phyloP scores from a whole-genome alignment of 1,284 basidiomycete genomes.

The Chondrostereum purpureum region DNA sequence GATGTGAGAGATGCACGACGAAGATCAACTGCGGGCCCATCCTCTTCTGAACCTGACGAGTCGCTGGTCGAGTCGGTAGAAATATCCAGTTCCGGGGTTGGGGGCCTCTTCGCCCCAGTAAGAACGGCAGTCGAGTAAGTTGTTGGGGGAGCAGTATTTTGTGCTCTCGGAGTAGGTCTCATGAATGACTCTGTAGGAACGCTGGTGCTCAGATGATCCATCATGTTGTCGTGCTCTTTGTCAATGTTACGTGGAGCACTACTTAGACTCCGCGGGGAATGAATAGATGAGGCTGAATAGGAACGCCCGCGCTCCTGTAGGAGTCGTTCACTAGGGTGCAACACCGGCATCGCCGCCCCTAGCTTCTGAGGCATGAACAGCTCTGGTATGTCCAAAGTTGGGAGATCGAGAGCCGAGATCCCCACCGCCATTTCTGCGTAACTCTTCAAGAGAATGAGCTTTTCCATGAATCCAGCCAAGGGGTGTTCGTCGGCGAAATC shows the following conservation, averaged over 20 bases:
- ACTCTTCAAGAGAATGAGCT: slow-evolving; percentile 45
- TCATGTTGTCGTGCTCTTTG: neutral
- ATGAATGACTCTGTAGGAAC: slow-evolving; percentile 38
- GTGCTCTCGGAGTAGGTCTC: slow-evolving; percentile 15
- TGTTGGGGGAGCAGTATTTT: neutral
- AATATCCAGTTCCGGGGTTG: slow-evolving; percentile 29
- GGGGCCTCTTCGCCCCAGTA: slow-evolving; percentile 20
- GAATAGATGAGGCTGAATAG: neutral
- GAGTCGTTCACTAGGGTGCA: neutral
- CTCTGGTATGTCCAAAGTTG: slow-evolving; percentile 36
- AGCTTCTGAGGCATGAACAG: slow-evolving; percentile 33
- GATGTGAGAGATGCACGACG: slow-evolving; percentile 24
- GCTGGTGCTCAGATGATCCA: neutral
- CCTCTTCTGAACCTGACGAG: slow-evolving; percentile 9
- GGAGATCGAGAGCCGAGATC: slow-evolving; percentile 34
- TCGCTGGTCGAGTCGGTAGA: slow-evolving; percentile 23
- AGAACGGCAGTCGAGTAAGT: slow-evolving; percentile 5
- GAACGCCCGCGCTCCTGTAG: neutral
- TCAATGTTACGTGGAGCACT: neutral
- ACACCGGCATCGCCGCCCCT: neutral
- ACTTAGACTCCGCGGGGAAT: neutral
- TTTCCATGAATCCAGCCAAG: slow-evolving; percentile 42
- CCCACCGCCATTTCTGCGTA: slow-evolving; percentile 40
- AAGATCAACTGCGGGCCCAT: slow-evolving; percentile 14
- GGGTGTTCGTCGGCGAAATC: too few species aligned